Evolutionary conservation across 2,329 filamentous ascomycete genomes (phyloP).

Genomic region (Stachybotrys chartarum): DNA sequence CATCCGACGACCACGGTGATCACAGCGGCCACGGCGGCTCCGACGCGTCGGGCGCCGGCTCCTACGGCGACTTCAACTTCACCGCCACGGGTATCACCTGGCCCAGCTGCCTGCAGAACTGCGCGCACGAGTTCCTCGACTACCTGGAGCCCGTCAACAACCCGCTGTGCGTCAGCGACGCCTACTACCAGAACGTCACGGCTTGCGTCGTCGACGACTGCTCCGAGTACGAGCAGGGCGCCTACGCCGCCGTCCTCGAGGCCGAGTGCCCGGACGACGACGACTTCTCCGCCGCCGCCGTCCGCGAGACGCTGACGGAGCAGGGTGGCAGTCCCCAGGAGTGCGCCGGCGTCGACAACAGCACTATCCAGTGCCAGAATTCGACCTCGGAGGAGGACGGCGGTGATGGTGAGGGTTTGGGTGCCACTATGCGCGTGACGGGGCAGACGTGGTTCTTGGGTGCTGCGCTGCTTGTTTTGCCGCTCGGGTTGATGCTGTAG

Average conservation of each 20-base stretch:
- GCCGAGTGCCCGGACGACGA: not conserved
- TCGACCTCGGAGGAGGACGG: not conserved
- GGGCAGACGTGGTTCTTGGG: not conserved
- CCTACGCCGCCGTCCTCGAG: not conserved
- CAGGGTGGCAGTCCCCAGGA: not conserved
- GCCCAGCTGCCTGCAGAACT: not conserved
- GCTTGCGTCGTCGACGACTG: not conserved
- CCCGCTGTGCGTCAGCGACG: not conserved
- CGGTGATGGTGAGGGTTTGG: not conserved
- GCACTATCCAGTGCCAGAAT: not conserved
- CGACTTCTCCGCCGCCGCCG: not conserved
- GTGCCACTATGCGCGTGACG: not conserved
- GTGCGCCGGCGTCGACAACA: not conserved
- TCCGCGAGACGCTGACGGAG: not conserved
- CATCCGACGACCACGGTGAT: not conserved
- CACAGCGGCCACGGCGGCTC: not conserved
- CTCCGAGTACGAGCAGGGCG: not conserved
- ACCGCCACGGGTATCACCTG: not conserved
- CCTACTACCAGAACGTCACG: not conserved
- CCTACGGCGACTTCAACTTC: not conserved
- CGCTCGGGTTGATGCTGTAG: not conserved
- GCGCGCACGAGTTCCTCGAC: not conserved
- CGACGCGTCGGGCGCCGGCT: not conserved
- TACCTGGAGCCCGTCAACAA: not conserved
- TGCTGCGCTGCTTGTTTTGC: not conserved